Evolutionary conservation across 1,284 basidiomycete species (phyloP).

Genomic region (Grifola frondosa): DNA sequence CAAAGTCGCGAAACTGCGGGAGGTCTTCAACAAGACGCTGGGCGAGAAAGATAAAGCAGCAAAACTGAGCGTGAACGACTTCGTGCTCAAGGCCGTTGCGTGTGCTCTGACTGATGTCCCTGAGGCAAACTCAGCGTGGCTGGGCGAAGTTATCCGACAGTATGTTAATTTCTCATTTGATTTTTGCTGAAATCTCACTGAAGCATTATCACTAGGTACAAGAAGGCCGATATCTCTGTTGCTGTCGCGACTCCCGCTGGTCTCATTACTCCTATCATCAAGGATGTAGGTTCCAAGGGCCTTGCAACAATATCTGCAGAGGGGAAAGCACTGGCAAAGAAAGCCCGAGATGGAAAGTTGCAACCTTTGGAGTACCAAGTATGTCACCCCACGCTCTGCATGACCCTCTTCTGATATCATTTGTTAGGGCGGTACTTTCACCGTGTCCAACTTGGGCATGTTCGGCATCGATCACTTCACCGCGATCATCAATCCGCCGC

Average conservation of each 20-base stretch:
- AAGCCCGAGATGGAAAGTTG: constrained; percentile 96
- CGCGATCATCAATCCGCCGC: constrained; percentile 99
- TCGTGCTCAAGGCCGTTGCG: constrained; percentile 93
- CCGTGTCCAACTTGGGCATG: constrained; percentile 99
- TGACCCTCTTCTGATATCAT: background rate
- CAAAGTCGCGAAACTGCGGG: constrained; percentile 90
- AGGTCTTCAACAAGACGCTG: constrained; percentile 92
- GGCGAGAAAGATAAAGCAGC: constrained; percentile 81
- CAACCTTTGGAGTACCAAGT: constrained; percentile 96
- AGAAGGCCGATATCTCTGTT: constrained; percentile 95
- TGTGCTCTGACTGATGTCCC: constrained; percentile 94
- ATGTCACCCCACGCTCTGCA: constrained; percentile 13
- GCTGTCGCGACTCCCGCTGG: constrained; percentile 97
- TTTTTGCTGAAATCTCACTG: background rate
- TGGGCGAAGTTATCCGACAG: constrained; percentile 95
- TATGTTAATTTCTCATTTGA: constrained; percentile 32
- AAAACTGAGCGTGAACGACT: constrained; percentile 98
- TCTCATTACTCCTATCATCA: constrained; percentile 97
- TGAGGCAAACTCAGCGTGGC: constrained; percentile 97
- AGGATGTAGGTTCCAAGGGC: constrained; percentile 90
- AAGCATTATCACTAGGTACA: constrained; percentile 60
- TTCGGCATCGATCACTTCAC: constrained; percentile 95
- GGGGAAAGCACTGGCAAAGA: constrained; percentile 90
- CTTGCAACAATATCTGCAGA: constrained; percentile 90
- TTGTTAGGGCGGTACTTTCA: constrained; percentile 91